Percentiles rank a stretch among this genome's conserved stretches.
Evolutionary conservation across 73 alveolate genomes (phyloP).

Genomic region (Tetrahymena malaccensis): DNA sequence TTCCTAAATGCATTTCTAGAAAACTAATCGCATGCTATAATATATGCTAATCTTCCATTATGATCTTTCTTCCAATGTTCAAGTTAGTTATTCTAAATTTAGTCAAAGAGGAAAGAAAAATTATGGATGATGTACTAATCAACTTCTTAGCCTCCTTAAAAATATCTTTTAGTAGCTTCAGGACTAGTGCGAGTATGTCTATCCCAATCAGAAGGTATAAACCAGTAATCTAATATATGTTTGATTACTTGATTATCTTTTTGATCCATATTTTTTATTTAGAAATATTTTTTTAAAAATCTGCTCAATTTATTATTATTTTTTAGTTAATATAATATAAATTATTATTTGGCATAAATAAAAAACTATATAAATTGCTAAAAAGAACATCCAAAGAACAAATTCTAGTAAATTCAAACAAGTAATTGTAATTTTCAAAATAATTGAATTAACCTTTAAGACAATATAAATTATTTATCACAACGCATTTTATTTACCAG

Average conservation of each 20-base stretch:
- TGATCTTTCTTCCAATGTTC: background rate
- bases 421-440: background rate
- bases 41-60: background rate
- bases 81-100: background rate
- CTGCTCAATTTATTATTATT: background rate
- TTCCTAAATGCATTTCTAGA: background rate
- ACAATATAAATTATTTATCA: too few species aligned
- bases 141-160: background rate
- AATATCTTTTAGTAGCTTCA: background rate
- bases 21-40: background rate
- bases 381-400: background rate
- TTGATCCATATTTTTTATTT: background rate
- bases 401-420: background rate
- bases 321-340: too few species aligned
- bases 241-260: background rate
- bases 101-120: background rate
- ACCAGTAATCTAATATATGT: background rate
- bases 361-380: too few species aligned
- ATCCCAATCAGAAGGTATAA: background rate
- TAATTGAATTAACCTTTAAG: background rate
- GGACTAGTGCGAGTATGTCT: background rate
- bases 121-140: background rate
- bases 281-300: background rate
- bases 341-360: too few species aligned
- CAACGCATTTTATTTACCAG: background rate